Base-by-base conservation (phyloP, 1,284 basidiomycete species). In the Ganoderma resinaceum region DNA sequence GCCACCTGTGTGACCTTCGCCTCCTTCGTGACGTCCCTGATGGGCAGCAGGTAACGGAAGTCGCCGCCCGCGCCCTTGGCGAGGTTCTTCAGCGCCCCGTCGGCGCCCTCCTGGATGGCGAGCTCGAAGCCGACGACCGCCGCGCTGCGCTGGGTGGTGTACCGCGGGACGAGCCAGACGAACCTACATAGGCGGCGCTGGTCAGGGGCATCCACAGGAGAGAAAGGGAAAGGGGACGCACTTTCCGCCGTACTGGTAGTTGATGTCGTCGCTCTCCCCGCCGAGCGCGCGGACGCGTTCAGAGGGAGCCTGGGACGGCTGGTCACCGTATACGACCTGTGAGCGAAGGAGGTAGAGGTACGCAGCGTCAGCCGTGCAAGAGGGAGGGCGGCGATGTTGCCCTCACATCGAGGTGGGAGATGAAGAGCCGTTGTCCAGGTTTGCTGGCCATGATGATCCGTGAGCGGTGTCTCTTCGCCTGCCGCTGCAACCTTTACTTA, bases 41-140 rank as follows among this genome's bases (percentile, higher is more conserved):
- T 26, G 33, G 55, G 16, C 16, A 46, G 33, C 0, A 69, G 31
- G 65, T 66, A 69, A 43, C 68, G 68, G 65, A 35, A 69, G 46
- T 66, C 38, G 23, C 68, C 65, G 12, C 61, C 68, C 1, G 65
- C 68, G 23, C 65, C 68, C 61, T 70, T 66, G 12, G 68, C 65
- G 55, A 66, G 65, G 58, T 70, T 61, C n/a, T 42, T 14, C 57
- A 42, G 33, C n/a, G 40, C 43, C 20, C 9, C 18, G 43, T 63
- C 29, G 20, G 52, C 58, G 35, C n/a, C n/a, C 14, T 31, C 62
- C 52, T 70, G 68, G 35, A 70, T 66, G 55, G 42, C 31, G 55
- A 69, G 23, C 23, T 69, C 68, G 61, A 66, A 69, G 20, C 53
- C 26, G 16, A 65, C 59, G 11, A 58, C 65, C 8, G 65, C 68